Conservation (phyloP, 352 stramenopile species). For the Globisporangium cederbergense region DNA sequence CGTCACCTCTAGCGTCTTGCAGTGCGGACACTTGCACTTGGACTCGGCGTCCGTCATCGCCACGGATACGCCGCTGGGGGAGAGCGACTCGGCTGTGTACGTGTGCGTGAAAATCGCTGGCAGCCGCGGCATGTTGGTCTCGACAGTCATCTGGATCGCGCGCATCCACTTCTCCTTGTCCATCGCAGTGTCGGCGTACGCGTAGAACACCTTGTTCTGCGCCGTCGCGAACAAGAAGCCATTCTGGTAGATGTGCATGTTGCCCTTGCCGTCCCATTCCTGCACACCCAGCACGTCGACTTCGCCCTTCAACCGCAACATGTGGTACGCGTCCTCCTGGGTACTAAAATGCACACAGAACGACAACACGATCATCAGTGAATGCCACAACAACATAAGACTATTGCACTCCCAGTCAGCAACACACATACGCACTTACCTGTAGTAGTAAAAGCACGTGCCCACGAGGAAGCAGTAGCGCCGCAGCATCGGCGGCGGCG, state of each 20-base stretch:
- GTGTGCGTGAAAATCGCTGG: slow-evolving; percentile 45
- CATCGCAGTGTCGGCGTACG: slow-evolving; percentile 84
- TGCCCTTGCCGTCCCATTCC: slow-evolving; percentile 90
- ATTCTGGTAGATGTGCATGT: slow-evolving; percentile 90
- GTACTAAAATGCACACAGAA: slow-evolving; percentile 33
- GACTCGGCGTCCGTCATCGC: slow-evolving; percentile 53
- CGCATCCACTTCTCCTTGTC: slow-evolving; percentile 90
- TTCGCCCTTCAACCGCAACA: slow-evolving; percentile 83
- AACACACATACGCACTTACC: slow-evolving; percentile 11
- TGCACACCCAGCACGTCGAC: slow-evolving; percentile 88
- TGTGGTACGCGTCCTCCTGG: slow-evolving; percentile 89
- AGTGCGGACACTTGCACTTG: slow-evolving; percentile 68
- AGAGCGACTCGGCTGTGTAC: slow-evolving; percentile 42
- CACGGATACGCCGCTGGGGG: slow-evolving; percentile 46
- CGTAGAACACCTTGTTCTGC: slow-evolving; percentile 89
- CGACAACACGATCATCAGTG: neutral
- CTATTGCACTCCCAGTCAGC: neutral
- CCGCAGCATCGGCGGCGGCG: slow-evolving; percentile 80
- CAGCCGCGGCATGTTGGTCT: slow-evolving; percentile 74
- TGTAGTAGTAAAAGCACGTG: slow-evolving; percentile 88
- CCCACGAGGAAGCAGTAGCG: slow-evolving; percentile 87
- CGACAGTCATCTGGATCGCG: slow-evolving; percentile 81
- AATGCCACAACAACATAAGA: neutral
- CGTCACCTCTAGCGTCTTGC: slow-evolving; percentile 35
- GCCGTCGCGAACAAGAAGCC: slow-evolving; percentile 87